Percentiles rank a stretch among this genome's conserved stretches.
These are phyloP conservation scores for Pterocarpus macrocarpus DNA, from an alignment of 306 rosid genomes.

Conservation along the genomic window DNA sequence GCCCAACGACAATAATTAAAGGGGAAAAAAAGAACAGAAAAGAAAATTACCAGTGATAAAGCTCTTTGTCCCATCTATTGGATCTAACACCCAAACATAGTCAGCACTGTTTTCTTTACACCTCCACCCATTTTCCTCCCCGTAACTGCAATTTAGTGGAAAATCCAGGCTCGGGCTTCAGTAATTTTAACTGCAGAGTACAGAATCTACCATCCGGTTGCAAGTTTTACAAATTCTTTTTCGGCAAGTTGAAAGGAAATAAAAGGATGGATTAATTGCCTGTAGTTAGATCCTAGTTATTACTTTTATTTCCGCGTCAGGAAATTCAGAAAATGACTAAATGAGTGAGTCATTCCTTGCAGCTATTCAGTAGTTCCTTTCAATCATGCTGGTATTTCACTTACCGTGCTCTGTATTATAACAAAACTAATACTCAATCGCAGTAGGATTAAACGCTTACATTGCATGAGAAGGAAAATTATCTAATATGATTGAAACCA, in stretches of 20 bases:
- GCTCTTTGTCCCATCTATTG: constrained; percentile 96
- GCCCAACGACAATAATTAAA: background rate
- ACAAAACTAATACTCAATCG: too few relatives aligned
- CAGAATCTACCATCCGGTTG: constrained; percentile 4
- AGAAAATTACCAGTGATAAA: constrained; percentile 81
- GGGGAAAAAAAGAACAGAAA: background rate
- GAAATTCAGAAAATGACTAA: too few relatives aligned
- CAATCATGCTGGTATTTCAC: too few relatives aligned
- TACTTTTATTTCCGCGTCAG: too few relatives aligned
- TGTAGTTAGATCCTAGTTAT: too few relatives aligned
- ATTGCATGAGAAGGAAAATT: constrained; percentile 88
- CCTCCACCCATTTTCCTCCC: constrained; percentile 98
- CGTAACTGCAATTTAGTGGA: constrained; percentile 67
- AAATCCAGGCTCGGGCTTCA: constrained; percentile 17
- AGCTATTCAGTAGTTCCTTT: too few relatives aligned
- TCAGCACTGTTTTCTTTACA: constrained; percentile 74
- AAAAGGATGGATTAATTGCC: too few relatives aligned
- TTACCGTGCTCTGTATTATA: too few relatives aligned
- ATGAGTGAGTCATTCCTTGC: too few relatives aligned
- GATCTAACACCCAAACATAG: constrained; percentile 96
- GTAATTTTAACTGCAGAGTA: background rate
- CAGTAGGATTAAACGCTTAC: constrained; percentile 46
- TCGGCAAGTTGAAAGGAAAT: too few relatives aligned
- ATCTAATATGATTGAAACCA: constrained; percentile 70
- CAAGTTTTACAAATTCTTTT: too few relatives aligned